These are phyloP conservation scores for Solanum aculeatissimum DNA, from an alignment of 305 asterid genomes.

Conservation along the genomic window DNA sequence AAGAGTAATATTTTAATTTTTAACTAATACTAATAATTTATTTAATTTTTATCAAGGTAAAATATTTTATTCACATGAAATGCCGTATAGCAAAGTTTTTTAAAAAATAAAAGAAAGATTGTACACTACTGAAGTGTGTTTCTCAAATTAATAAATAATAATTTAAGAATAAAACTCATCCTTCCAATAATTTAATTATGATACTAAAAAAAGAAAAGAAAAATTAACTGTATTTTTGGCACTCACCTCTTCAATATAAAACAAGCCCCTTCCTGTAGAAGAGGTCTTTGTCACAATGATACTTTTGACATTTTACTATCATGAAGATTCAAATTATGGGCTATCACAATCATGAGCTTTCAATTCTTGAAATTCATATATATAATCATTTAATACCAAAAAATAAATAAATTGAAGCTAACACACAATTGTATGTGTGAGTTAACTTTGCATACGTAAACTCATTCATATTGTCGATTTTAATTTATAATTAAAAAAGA, in stretches of 20 bases:
- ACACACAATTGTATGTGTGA: not conserved
- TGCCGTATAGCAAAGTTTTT: too few relatives aligned
- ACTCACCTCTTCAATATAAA: not conserved
- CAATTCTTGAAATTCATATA: not conserved
- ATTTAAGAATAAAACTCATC: too few relatives aligned
- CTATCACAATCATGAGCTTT: not conserved
- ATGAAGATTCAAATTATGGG: not conserved
- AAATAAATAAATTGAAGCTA: not conserved
- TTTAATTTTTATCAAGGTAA: too few relatives aligned
- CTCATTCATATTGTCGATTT: not conserved
- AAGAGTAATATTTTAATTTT: too few relatives aligned
- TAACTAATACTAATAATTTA: too few relatives aligned
- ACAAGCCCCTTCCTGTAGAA: not conserved
- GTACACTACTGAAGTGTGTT: too few relatives aligned
- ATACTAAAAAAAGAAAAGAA: too few relatives aligned
- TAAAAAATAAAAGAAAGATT: too few relatives aligned
- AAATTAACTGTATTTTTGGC: too few relatives aligned
- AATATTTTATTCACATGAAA: too few relatives aligned
- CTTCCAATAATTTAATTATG: too few relatives aligned
- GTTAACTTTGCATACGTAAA: not conserved
- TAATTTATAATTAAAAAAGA: fast-evolving
- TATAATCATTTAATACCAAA: not conserved
- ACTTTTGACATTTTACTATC: not conserved
- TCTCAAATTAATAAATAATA: too few relatives aligned
- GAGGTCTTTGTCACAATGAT: not conserved